phyloP scores from a whole-genome alignment of 2,329 filamentous ascomycete genomes.

The Fusarium falciforme region DNA sequence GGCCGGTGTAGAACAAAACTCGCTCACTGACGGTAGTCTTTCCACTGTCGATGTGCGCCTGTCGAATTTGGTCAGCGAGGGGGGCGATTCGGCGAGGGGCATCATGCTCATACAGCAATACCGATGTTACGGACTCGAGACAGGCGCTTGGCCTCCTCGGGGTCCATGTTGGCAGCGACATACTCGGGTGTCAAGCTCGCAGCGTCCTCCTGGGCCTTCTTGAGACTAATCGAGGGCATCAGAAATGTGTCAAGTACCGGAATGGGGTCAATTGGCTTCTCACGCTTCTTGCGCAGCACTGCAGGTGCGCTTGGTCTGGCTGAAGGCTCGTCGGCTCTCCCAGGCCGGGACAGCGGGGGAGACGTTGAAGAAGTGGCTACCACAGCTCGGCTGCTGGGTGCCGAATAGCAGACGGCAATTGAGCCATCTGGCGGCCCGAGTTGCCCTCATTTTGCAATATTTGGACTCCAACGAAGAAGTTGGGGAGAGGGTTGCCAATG shows the following conservation, averaged over 20 bases:
- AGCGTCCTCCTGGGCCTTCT: conserved; percentile 65
- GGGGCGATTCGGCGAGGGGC: not conserved
- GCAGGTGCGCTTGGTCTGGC: conserved; percentile 46
- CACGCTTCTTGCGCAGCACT: conserved; percentile 58
- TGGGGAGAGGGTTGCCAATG: conserved; percentile 43
- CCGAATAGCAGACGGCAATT: conserved; percentile 52
- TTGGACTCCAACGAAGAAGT: conserved; percentile 40
- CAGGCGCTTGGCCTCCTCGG: conserved; percentile 81
- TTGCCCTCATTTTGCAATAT: conserved; percentile 53
- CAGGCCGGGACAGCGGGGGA: conserved; percentile 35
- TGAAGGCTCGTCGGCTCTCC: conserved; percentile 48
- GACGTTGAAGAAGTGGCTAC: conserved; percentile 43
- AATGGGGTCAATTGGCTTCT: conserved; percentile 24
- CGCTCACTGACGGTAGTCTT: conserved; percentile 98
- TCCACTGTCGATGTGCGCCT: conserved; percentile 98
- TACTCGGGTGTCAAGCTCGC: conserved; percentile 65
- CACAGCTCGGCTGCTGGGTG: conserved; percentile 43
- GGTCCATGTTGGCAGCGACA: conserved; percentile 82
- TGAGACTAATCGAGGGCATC: conserved; percentile 50
- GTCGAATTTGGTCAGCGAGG: conserved; percentile 31
- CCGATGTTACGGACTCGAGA: conserved; percentile 93
- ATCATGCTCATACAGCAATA: conserved; percentile 76
- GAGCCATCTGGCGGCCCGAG: conserved; percentile 55
- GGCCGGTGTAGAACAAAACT: conserved; percentile 97
- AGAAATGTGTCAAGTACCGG: conserved; percentile 16